Percentiles rank a stretch among this genome's conserved stretches.
phyloP scores from a whole-genome alignment of 805 yeast species.

The Yamadazyma insecticola region DNA sequence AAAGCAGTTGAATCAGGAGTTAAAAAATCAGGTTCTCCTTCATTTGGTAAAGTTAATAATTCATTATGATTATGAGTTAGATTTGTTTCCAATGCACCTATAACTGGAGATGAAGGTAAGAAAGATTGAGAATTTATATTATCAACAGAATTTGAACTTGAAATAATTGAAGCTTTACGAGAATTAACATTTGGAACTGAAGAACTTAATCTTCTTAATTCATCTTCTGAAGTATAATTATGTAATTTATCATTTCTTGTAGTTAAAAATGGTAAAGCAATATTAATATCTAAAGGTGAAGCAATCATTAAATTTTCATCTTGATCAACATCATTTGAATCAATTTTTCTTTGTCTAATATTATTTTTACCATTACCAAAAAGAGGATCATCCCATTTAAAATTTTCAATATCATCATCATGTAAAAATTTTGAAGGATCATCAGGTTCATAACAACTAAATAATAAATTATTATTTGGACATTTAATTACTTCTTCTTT shows the following conservation, averaged over 20 bases:
- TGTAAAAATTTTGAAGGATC: slow-evolving; percentile 1
- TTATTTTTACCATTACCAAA: not conserved
- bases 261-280: slow-evolving; percentile 41
- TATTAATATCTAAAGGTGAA: slow-evolving; percentile 39
- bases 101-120: slow-evolving; percentile 25
- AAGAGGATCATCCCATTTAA: slow-evolving; percentile 4
- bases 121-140: slow-evolving; percentile 1
- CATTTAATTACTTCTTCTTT: slow-evolving; percentile 60
- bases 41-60: slow-evolving; percentile 2
- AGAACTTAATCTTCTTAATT: slow-evolving; percentile 4
- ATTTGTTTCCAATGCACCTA: slow-evolving; percentile 38
- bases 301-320: slow-evolving; percentile 28
- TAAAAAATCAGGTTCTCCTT: slow-evolving; percentile 14
- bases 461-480: slow-evolving; percentile 56
- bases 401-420: slow-evolving; percentile 8
- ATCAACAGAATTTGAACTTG: slow-evolving; percentile 4
- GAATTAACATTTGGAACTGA: slow-evolving; percentile 14
- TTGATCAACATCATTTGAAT: not conserved
- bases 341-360: slow-evolving; percentile 1
- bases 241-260: slow-evolving; percentile 29
- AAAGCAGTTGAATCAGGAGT: slow-evolving; percentile 28
- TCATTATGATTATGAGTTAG: slow-evolving; percentile 22
- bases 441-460: slow-evolving; percentile 46
- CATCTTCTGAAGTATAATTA: slow-evolving; percentile 17
- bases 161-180: slow-evolving; percentile 24